Percentiles rank a stretch among this genome's conserved stretches.
Evolutionary conservation across 192 early-diverging fungal genomes (phyloP).

Genomic region (Blastocladiella britannica): DNA sequence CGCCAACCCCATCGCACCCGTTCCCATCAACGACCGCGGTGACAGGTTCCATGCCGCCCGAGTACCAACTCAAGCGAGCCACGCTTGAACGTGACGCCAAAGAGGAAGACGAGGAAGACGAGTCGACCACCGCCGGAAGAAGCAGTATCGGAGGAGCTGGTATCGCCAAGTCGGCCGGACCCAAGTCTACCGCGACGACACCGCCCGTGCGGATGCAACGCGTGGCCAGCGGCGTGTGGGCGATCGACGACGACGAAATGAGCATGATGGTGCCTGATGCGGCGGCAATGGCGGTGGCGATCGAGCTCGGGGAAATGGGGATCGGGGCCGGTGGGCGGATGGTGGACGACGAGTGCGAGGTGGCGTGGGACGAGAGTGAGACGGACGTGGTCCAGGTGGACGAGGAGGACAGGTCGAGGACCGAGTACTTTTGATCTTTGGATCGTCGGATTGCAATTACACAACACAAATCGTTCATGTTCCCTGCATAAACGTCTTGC

Average conservation of each 20-base stretch:
- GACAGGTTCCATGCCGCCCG: not conserved
- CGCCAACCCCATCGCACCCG: not conserved
- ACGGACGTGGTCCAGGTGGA: not conserved
- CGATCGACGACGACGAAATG: too few relatives aligned
- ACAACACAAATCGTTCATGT: too few relatives aligned
- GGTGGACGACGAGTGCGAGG: too few relatives aligned
- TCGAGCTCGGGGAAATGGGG: not conserved
- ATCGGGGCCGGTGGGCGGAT: not conserved
- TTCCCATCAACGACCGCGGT: not conserved
- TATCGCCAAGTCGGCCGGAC: too few relatives aligned
- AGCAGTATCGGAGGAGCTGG: too few relatives aligned
- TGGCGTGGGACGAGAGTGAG: too few relatives aligned
- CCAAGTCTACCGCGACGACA: not conserved
- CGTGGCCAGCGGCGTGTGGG: not conserved
- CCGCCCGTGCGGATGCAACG: not conserved
- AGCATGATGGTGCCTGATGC: too few relatives aligned
- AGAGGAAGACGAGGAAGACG: not conserved
- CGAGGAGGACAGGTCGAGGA: not conserved
- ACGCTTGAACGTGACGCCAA: not conserved
- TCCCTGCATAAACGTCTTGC: too few relatives aligned
- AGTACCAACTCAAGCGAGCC: not conserved
- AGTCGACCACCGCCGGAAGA: too few relatives aligned
- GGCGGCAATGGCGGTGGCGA: not conserved
- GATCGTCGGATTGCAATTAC: not conserved
- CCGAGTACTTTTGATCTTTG: not conserved